phyloP scores from a whole-genome alignment of 225 moss, liverwort and hornwort species.

The Takakia lepidozioides region DNA sequence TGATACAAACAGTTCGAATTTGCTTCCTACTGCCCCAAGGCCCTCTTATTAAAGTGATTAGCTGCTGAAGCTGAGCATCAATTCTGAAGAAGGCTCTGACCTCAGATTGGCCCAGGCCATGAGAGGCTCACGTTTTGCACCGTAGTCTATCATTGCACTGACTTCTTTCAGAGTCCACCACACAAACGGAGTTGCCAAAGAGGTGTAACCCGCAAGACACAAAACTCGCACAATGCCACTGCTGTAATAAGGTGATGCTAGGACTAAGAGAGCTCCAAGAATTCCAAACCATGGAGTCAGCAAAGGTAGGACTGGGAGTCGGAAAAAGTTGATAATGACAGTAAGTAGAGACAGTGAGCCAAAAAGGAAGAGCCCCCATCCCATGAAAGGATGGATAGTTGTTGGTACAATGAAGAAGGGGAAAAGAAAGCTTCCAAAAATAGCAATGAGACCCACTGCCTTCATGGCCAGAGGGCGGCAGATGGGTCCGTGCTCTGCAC shows the following conservation, averaged over 20 bases:
- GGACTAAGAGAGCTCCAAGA: conserved; percentile 35
- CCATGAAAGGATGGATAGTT: conserved; percentile 51
- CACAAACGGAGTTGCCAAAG: conserved; percentile 39
- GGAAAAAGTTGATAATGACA: conserved; percentile 39
- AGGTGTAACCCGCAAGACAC: conserved; percentile 32
- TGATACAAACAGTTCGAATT: too few relatives aligned
- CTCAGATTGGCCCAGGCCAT: conserved; percentile 44
- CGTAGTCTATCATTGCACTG: conserved; percentile 2
- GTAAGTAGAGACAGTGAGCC: conserved; percentile 40
- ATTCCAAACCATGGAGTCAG: conserved; percentile 50
- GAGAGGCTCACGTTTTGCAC: conserved; percentile 24
- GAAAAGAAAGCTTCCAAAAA: conserved; percentile 28
- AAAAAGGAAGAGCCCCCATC: conserved; percentile 59
- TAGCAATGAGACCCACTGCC: conserved; percentile 8
- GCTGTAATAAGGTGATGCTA: conserved; percentile 49
- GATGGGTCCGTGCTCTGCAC: conserved; percentile 13
- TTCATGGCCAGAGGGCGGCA: conserved; percentile 27
- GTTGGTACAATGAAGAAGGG: conserved; percentile 58
- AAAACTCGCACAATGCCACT: conserved; percentile 51
- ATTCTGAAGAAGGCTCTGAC: conserved; percentile 14
- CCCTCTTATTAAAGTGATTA: too few relatives aligned
- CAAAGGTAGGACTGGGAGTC: conserved; percentile 24
- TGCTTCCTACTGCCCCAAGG: too few relatives aligned
- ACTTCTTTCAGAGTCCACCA: conserved; percentile 50
- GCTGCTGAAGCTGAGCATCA: conserved; percentile 11